Percentiles rank a stretch among this genome's conserved stretches.
Conservation (phyloP, 2,329 filamentous ascomycete species). For the Colletotrichum nymphaeae region DNA sequence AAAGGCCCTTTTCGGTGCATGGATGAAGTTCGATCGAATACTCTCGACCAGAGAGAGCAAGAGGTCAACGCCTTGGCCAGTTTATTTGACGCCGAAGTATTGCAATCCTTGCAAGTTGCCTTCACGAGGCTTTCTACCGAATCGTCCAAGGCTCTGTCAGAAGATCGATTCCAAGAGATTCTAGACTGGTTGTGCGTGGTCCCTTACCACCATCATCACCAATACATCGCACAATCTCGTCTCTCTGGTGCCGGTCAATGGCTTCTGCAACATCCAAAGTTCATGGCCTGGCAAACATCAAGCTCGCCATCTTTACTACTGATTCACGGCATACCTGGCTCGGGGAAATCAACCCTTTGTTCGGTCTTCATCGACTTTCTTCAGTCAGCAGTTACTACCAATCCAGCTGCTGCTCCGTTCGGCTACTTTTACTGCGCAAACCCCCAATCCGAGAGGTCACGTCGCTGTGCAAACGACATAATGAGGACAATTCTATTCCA, state of each 20-base stretch:
- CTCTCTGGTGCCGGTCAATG: background rate
- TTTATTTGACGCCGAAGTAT: background rate
- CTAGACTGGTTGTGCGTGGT: background rate
- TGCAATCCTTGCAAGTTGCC: accelerated
- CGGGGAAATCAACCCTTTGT: background rate
- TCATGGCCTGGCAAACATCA: accelerated
- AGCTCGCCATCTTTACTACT: background rate
- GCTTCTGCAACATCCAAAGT: background rate
- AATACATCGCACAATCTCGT: background rate
- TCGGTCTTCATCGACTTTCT: background rate
- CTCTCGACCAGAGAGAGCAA: background rate
- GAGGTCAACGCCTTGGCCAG: background rate
- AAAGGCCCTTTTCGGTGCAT: background rate
- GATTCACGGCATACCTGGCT: background rate
- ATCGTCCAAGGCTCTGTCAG: background rate
- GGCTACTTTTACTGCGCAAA: slow-evolving; percentile 15
- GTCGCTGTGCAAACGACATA: background rate
- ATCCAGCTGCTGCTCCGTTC: background rate
- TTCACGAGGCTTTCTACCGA: background rate
- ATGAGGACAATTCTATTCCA: background rate
- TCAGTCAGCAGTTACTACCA: background rate
- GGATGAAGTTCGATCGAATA: background rate
- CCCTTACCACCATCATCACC: background rate
- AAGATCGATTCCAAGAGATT: background rate
- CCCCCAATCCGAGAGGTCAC: background rate